These are phyloP conservation scores for Plectosphaerella plurivora DNA, from an alignment of 2,329 filamentous ascomycete species.

Conservation along the genomic window DNA sequence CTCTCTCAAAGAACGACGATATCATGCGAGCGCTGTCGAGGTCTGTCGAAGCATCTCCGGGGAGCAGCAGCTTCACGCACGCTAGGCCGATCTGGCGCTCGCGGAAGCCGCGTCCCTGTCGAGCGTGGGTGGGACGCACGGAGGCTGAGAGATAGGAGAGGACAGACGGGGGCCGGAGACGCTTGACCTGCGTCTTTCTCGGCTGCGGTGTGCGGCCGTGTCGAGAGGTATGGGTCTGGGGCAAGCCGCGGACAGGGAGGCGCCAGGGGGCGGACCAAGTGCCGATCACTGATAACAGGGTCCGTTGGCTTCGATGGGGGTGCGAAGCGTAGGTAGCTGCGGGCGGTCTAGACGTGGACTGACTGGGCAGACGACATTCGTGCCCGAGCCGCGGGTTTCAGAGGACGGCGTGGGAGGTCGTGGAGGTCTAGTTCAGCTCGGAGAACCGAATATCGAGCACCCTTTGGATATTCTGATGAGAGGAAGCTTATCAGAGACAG, in stretches of 20 bases:
- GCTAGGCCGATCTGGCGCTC: conserved; percentile 1
- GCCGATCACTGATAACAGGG: conserved; percentile 3
- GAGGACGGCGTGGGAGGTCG: not conserved
- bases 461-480: not conserved
- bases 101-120: not conserved
- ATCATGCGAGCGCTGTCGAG: not conserved
- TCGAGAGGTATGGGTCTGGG: not conserved
- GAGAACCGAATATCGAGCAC: not conserved
- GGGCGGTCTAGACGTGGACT: not conserved
- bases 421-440: not conserved
- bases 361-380: not conserved
- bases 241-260: not conserved
- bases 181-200: not conserved
- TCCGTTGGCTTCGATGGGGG: not conserved
- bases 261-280: not conserved
- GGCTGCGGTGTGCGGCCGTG: not conserved
- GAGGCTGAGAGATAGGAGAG: conserved; percentile 1
- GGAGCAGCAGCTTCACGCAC: not conserved
- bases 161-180: conserved; percentile 1
- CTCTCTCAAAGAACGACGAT: not conserved
- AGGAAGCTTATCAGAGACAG: too few species aligned
- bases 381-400: not conserved
- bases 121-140: not conserved
- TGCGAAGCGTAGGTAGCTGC: not conserved
- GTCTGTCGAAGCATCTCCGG: conserved; percentile 2